Conservation (phyloP, 257 asterid species). For the Scutellaria baicalensis region DNA sequence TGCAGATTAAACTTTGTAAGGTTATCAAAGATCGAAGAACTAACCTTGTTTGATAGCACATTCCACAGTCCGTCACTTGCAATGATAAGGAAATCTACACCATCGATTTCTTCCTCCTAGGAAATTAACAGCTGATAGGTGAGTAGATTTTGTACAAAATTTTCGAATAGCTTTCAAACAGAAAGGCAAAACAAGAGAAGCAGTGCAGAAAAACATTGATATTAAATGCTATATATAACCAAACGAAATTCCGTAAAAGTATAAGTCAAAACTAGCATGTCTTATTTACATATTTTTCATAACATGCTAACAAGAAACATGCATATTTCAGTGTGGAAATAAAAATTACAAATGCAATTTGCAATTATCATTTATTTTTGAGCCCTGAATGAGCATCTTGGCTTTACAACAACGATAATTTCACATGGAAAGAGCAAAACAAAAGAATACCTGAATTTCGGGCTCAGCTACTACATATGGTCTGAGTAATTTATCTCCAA, state of each 20-base stretch:
- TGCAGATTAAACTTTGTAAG: neutral
- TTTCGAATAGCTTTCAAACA: neutral
- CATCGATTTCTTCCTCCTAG: constrained; percentile 65
- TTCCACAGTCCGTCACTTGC: constrained; percentile 92
- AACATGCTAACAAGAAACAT: neutral
- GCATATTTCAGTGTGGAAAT: neutral
- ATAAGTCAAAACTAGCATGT: neutral
- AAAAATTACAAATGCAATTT: neutral
- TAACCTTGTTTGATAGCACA: constrained; percentile 68
- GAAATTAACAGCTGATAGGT: neutral
- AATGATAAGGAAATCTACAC: constrained; percentile 59
- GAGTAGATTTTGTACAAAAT: neutral
- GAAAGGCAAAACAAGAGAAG: neutral
- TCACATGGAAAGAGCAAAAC: constrained; percentile 1
- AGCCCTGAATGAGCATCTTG: neutral
- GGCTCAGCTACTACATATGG: constrained; percentile 72
- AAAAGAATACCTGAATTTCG: constrained; percentile 50
- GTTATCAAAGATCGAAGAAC: neutral
- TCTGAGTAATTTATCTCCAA: constrained; percentile 68
- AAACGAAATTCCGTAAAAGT: neutral
- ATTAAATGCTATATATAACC: neutral
- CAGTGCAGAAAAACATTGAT: neutral
- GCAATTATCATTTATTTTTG: neutral
- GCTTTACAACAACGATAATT: neutral
- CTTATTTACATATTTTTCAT: neutral